These are phyloP conservation scores for Stenogyne calaminthoides DNA, from an alignment of 305 asterid genomes.

Conservation along the genomic window DNA sequence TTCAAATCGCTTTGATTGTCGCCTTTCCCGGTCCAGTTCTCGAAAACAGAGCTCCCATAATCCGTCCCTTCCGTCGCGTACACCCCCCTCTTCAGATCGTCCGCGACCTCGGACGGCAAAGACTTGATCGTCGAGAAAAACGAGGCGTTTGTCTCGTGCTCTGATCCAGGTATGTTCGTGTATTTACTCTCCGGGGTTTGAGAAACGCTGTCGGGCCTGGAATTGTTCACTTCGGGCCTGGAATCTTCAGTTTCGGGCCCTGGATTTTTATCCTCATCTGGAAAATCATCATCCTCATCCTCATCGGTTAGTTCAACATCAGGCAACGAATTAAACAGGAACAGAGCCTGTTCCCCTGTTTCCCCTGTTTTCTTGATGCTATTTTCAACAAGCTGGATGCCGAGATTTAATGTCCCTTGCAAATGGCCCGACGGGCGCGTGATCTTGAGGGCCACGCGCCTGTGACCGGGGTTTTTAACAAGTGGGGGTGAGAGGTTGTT, in stretches of 20 bases:
- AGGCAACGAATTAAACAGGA: slow-evolving; percentile 18
- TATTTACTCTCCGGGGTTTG: slow-evolving; percentile 31
- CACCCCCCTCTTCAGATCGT: slow-evolving; percentile 43
- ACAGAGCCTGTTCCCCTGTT: slow-evolving; percentile 23
- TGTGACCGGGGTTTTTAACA: slow-evolving; percentile 30
- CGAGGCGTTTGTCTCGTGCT: slow-evolving; percentile 34
- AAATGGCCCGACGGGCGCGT: slow-evolving; percentile 67
- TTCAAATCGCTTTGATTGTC: slow-evolving; percentile 19
- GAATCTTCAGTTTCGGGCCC: not conserved
- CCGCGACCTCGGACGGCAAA: slow-evolving; percentile 54
- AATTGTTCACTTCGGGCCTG: not conserved
- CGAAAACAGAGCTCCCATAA: slow-evolving; percentile 57
- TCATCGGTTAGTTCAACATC: slow-evolving; percentile 18
- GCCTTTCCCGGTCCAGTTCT: slow-evolving; percentile 52
- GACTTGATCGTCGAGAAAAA: slow-evolving; percentile 46
- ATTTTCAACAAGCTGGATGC: slow-evolving; percentile 42
- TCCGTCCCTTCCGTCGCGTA: slow-evolving; percentile 42
- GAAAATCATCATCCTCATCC: slow-evolving; percentile 2
- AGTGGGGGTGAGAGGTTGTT: slow-evolving; percentile 41
- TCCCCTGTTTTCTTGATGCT: not conserved
- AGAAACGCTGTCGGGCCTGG: slow-evolving; percentile 9
- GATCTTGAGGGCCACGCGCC: slow-evolving; percentile 49
- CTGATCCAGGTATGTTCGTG: slow-evolving; percentile 29
- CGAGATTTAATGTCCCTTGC: slow-evolving; percentile 55
- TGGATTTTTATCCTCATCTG: slow-evolving; percentile 8